Base-by-base conservation (phyloP, 1,139 yeast genomes). In the Pichia norvegensis region DNA sequence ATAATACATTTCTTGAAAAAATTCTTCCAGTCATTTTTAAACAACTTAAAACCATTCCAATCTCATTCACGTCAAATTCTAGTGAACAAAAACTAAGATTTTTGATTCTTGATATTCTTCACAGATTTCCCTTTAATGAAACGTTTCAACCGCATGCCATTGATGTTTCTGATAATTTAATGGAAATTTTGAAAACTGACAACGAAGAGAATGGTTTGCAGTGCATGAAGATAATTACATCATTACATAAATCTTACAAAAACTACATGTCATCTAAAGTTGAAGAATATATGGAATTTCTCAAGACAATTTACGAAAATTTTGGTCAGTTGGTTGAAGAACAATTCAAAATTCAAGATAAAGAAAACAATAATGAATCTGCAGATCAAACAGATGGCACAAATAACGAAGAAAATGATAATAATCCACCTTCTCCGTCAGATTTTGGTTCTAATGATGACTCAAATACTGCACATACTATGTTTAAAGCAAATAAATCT, bases 191-290 rank as follows among this genome's bases (percentile, higher is more conserved):
- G 49, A 77, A 76, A 21, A 71, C 67, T 17, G 99, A 94, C 61
- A 92, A 94, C 61, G 99, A 94, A 65, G 97, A 90, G 54, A 92
- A 92, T 61, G 98, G 97, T 42, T 88, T 88, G 1, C 71, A 88
- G 46, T 85, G 95, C 62, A 82, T 90, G 84, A 90, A 87, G 62
- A 81, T 88, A 46, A 74, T 90, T 47, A 87, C 97, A n/a, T 78
- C 85, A 41, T 69, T 92, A 47, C 96, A 90, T 67, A 84, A 94
- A 62, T 79, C 94, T 0, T 92, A 85, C 67, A 90, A 86, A 66
- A 65, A 74, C 19, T 71, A 73, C 37, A 68, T 90, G 48, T 70
- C 75, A 16, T 90, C 80, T 20, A 82, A 82, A 56, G 95, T 92
- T 4, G 81, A 78, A 53, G 82, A 85, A 1, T 94, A 92, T 57